phyloP scores from a whole-genome alignment of 257 asterid genomes.

The Ajuga chamaepitys region DNA sequence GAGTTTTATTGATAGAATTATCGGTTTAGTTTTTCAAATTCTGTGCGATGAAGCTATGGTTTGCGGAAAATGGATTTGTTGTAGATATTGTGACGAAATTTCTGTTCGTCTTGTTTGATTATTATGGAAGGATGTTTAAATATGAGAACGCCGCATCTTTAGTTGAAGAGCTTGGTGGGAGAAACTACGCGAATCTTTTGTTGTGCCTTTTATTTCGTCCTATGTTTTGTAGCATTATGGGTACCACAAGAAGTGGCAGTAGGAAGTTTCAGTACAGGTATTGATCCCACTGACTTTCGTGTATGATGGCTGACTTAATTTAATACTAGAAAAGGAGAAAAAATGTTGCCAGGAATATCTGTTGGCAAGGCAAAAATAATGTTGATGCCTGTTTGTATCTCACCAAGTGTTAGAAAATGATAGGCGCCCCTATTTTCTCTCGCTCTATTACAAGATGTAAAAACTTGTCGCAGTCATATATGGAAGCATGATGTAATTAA shows the following conservation, averaged over 20 bases:
- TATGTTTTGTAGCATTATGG: not conserved
- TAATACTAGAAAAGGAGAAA: not conserved
- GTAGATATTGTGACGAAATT: not conserved
- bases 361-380: not conserved
- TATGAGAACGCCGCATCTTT: not conserved
- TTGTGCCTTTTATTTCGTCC: not conserved
- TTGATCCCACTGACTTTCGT: not conserved
- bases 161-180: not conserved
- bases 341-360: not conserved
- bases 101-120: not conserved
- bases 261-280: not conserved
- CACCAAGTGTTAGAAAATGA: not conserved
- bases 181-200: not conserved
- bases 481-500: not conserved
- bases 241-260: not conserved
- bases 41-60: not conserved
- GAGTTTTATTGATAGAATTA: not conserved
- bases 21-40: not conserved
- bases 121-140: not conserved
- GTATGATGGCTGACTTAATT: not conserved
- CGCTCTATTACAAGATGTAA: not conserved
- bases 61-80: not conserved
- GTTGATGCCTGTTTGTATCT: not conserved
- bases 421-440: not conserved
- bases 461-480: not conserved